These are phyloP conservation scores for Fagopyrum tataricum DNA, from an alignment of 148 eudicot species.

Conservation along the genomic window DNA sequence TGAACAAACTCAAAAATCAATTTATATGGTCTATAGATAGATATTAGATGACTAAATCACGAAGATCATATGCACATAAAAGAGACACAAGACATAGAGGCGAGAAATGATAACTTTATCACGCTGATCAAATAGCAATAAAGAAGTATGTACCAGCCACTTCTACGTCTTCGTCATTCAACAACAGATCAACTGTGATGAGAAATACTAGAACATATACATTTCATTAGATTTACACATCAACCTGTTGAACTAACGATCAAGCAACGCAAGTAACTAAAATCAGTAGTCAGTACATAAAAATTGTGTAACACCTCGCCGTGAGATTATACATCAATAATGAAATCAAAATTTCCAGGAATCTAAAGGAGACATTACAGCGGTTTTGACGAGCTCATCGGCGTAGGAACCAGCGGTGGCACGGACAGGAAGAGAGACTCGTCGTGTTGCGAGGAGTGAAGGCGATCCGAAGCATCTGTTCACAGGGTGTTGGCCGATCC, in stretches of 20 bases:
- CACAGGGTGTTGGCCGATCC: slow-evolving; percentile 6
- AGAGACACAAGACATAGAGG: background rate
- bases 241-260: background rate
- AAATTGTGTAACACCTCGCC: background rate
- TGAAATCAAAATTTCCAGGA: background rate
- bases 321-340: background rate
- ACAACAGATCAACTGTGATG: background rate
- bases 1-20: background rate
- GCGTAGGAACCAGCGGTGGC: slow-evolving; percentile 59
- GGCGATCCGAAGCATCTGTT: slow-evolving; percentile 23
- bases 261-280: background rate
- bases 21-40: background rate
- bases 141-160: background rate
- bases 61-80: background rate
- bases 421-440: slow-evolving; percentile 34
- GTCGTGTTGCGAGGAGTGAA: slow-evolving; percentile 28
- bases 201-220: background rate
- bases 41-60: background rate
- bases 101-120: background rate
- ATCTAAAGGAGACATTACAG: slow-evolving; percentile 6
- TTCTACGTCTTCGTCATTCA: background rate
- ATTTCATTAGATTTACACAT: no score
- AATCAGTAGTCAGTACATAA: background rate
- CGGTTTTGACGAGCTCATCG: slow-evolving; percentile 18
- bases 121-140: no score